Evolutionary conservation across 1,284 basidiomycete species (phyloP), one percentile per base, ranked within the genome.

Genomic region (Xanthoconium separans): DNA sequence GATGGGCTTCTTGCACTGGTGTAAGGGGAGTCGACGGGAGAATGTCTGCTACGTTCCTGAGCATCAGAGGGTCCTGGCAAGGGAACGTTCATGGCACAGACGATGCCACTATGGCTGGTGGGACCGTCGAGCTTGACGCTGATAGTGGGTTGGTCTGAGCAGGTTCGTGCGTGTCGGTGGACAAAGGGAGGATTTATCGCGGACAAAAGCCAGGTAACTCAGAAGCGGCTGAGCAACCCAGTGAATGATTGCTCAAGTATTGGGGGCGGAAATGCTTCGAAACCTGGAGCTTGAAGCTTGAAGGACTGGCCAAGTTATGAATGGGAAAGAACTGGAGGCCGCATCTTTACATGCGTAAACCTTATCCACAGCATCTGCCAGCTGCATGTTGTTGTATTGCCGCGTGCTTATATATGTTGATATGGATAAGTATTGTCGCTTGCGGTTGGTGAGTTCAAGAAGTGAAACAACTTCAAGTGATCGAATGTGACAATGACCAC

Each of bases 1-100:
- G 65, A 65, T 15, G 52, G 54, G 12, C 68, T 63, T 44, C 64
- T 64, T 37, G 45, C 37, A 47, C 15, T 57, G 13, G 31, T 56
- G 6, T 62, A 69, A 18, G 58, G 60, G n/a, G 41, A 50, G 30
- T 66, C 65, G 13, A 46, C 45, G 0, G 54, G 51, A 36, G 68
- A 63, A 46, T 41, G 40, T 4, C 33, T 44, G 27, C 29, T 31
- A 31, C 13, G 24, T 39, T 50, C 56, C 4, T 51, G 13, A n/a
- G 24, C 13, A 29, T 58, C 44, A 30, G 51, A 49, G 4, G 24
- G 40, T 15, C 29, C 49, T 1, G 29, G 6, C 0, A 41, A 54
- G 15, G 62, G 68, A 27, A 50, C 31, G 31, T 46, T 56, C 68
- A 66, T 70, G 29, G 41, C 34, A 11, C 42, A 65, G 41, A 60